Evolutionary conservation across 257 asterid genomes (phyloP).

Genomic region (Handroanthus guayacan): DNA sequence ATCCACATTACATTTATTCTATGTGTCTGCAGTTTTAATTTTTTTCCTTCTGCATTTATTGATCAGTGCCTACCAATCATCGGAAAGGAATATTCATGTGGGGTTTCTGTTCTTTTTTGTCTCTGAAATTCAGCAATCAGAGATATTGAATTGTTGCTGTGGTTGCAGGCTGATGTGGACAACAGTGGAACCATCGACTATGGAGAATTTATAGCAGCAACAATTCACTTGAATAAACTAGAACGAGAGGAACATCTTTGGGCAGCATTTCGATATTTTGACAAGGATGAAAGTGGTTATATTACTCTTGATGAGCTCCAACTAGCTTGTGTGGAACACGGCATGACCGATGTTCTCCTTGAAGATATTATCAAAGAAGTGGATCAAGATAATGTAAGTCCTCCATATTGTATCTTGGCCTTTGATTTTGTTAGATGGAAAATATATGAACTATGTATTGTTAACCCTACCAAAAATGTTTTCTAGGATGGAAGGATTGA

Average conservation of each 20-base stretch:
- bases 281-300: conserved; percentile 87
- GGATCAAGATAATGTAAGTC: conserved; percentile 78
- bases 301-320: conserved; percentile 87
- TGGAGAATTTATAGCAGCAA: conserved; percentile 87
- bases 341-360: conserved; percentile 66
- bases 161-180: conserved; percentile 84
- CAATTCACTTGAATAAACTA: conserved; percentile 78
- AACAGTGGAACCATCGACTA: conserved; percentile 86
- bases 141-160: conserved; percentile 24
- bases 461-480: conserved; percentile 31
- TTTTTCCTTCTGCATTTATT: not conserved
- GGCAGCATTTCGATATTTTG: conserved; percentile 85
- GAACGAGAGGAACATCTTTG: conserved; percentile 86
- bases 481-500: conserved; percentile 66
- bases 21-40: conserved; percentile 5
- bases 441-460: not conserved
- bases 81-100: not conserved
- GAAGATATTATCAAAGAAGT: conserved; percentile 87
- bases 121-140: not conserved
- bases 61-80: conserved; percentile 16
- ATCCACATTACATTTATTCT: not conserved
- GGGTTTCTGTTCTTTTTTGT: not conserved
- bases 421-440: conserved; percentile 23
- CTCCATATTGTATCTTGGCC: conserved; percentile 2
- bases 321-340: conserved; percentile 81